Percentiles rank a stretch among this genome's conserved stretches.
phyloP scores from a whole-genome alignment of 164 flowering plant genomes.

The Tinospora cordifolia region DNA sequence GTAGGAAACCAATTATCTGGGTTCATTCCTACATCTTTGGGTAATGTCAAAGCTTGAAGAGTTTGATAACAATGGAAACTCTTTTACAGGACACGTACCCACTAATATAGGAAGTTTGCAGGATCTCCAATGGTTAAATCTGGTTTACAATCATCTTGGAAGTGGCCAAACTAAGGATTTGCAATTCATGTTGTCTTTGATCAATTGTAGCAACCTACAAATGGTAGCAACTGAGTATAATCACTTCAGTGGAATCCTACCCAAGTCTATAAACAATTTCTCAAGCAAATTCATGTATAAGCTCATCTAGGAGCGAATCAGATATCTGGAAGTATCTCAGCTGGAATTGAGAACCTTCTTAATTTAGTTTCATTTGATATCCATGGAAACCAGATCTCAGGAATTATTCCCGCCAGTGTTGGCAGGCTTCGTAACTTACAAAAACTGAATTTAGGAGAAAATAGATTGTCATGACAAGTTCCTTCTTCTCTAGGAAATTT shows the following conservation, averaged over 20 bases:
- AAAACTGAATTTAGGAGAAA: neutral
- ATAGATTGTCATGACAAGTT: conserved; percentile 1
- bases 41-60: neutral
- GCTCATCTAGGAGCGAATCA: neutral
- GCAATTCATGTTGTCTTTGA: neutral
- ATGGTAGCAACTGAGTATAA: neutral
- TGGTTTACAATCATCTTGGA: neutral
- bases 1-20: conserved; percentile 8
- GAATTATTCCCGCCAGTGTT: conserved; percentile 5
- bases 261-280: neutral
- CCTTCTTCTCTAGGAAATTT: conserved; percentile 9
- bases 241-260: neutral
- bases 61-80: neutral
- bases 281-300: too few species aligned
- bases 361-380: neutral
- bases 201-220: conserved; percentile 2
- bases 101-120: neutral
- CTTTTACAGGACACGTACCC: conserved; percentile 1
- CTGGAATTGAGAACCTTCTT: conserved; percentile 7
- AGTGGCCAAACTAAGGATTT: conserved; percentile 4
- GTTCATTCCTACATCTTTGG: conserved; percentile 1
- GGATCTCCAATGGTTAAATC: neutral
- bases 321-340: conserved; percentile 9
- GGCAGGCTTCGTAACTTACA: conserved; percentile 1
- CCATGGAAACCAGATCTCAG: neutral